Evolutionary conservation across 768 basidiomycete genomes (phyloP), one percentile per base, ranked within the genome.

Genomic region (Lentinus tigrinus): DNA sequence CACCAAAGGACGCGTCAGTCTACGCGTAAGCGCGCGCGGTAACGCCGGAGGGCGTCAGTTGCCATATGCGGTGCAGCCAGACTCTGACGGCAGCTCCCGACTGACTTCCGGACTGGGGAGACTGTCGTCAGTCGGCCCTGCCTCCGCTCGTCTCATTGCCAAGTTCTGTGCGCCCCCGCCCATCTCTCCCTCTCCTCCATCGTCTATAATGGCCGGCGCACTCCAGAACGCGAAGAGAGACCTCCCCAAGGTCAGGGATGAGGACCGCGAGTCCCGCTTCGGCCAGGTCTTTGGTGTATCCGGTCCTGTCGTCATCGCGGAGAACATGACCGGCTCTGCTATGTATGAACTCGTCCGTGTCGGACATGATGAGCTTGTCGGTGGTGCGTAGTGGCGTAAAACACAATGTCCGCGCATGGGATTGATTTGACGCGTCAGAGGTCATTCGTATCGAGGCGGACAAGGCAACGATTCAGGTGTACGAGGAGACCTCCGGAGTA

Each of bases 271-370:
- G 76, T 89, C 87, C 62, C 81, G 81, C 63, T 93, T 92, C 66
- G 95, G 93, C 56, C 84, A 88, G 66, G 94, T 96, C 8, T 94
- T 84, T 72, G 95, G 95, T 61, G 97, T 99, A 39, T 99, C 97
- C 38, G 97, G 97, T 42, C 97, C 97, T 50, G 96, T 98, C 78
- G 96, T 99, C 68, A 87, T 98, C 70, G 95, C 95, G 61, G 91
- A 89, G 81, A 95, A 95, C 77, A 98, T 96, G 95, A 81, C 81
- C 56, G 95, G 94, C 40, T 91, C 89, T 57, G 96, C 95, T 65
- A 94, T 98, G 97, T 93, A 96, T 75, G 93, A 98, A 74, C 86
- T 98, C 63, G 97, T 96, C 56, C 91, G 97, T 65, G 97, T 98
- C 51, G 97, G 97, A 3, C 97, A 99, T 70, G 93, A 98, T 74